These are phyloP conservation scores for Saitoella complicata DNA, from an alignment of 805 yeast species.

Conservation along the genomic window DNA sequence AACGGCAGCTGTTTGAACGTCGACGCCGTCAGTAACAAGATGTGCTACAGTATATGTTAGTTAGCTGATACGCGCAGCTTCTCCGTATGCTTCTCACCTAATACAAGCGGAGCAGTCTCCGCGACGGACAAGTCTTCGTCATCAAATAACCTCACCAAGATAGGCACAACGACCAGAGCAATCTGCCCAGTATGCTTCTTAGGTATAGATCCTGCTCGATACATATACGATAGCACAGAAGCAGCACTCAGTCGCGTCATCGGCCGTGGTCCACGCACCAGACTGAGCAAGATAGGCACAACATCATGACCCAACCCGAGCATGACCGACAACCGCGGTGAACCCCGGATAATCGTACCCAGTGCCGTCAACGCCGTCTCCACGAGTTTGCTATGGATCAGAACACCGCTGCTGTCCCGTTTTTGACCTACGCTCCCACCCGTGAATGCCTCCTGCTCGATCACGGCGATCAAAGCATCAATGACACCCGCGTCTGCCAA, in stretches of 20 bases:
- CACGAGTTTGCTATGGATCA: conserved; percentile 3
- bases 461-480: conserved; percentile 1
- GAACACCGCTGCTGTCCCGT: neutral
- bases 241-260: neutral
- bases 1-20: conserved; percentile 18
- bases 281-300: conserved; percentile 13
- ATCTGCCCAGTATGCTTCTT: conserved; percentile 9
- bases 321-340: conserved; percentile 8
- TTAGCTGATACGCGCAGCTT: conserved; percentile 8
- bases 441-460: neutral
- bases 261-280: conserved; percentile 3
- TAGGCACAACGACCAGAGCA: conserved; percentile 16
- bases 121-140: conserved; percentile 2
- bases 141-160: conserved; percentile 19
- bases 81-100: conserved; percentile 13
- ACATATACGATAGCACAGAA: neutral
- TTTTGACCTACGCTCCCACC: neutral
- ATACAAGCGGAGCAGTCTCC: neutral
- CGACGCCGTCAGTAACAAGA: conserved; percentile 20
- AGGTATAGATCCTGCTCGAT: neutral
- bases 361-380: conserved; percentile 8
- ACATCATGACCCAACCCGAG: conserved; percentile 15
- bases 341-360: conserved; percentile 4
- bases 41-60: conserved; percentile 15
- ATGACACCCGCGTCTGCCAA: neutral